These are phyloP conservation scores for Vicia villosa DNA, from an alignment of 306 rosid genomes.

Conservation along the genomic window DNA sequence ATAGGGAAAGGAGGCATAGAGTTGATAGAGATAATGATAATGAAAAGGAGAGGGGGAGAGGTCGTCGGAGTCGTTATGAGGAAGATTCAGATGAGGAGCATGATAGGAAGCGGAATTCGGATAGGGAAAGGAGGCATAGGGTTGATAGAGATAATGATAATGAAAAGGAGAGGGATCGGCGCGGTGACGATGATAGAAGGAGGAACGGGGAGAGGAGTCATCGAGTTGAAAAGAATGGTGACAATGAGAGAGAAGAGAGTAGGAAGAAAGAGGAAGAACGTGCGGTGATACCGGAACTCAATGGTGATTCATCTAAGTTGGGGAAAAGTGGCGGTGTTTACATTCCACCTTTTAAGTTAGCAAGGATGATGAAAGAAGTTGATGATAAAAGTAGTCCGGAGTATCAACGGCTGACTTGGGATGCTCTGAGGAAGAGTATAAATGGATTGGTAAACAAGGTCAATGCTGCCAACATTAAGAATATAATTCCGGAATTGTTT, in stretches of 20 bases:
- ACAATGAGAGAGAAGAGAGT: conserved; percentile 17
- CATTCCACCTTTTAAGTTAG: conserved; percentile 92
- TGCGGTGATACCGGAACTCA: conserved; percentile 42
- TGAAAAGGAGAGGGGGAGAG: neutral
- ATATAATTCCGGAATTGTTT: conserved; percentile 81
- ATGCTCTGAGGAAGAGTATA: conserved; percentile 91
- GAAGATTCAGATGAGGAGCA: neutral
- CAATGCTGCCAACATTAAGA: conserved; percentile 82
- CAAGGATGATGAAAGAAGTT: conserved; percentile 91
- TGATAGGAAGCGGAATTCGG: neutral
- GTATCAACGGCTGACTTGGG: conserved; percentile 95
- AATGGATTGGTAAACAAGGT: conserved; percentile 96
- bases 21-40: neutral
- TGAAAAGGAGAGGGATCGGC: conserved; percentile 4
- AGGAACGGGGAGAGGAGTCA: conserved; percentile 13
- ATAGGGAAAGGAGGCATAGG: conserved; percentile 9
- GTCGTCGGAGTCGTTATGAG: neutral
- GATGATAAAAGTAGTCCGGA: conserved; percentile 82
- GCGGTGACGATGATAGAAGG: conserved; percentile 13
- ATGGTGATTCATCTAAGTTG: conserved; percentile 50
- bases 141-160: conserved; percentile 5
- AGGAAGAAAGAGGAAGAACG: conserved; percentile 47
- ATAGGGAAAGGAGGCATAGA: neutral
- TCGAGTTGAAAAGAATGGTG: conserved; percentile 37
- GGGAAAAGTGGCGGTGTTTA: conserved; percentile 96